phyloP scores from a whole-genome alignment of 306 rosid genomes.

The Lathyrus oleraceus region DNA sequence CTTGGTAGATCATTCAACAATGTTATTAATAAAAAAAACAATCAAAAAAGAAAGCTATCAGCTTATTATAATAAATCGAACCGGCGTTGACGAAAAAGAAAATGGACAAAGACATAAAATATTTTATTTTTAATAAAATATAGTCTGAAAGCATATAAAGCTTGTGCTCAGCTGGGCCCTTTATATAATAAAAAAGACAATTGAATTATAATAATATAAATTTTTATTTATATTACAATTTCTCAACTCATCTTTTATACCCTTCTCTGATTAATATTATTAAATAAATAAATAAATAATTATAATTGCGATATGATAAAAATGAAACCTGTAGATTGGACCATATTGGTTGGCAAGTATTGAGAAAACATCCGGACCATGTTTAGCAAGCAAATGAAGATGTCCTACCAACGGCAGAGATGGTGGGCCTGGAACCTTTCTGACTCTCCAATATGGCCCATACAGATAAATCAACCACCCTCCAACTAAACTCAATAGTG shows the following conservation, averaged over 20 bases:
- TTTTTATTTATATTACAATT: background rate
- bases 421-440: conserved; percentile 92
- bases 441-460: conserved; percentile 77
- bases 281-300: too few species aligned
- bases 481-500: conserved; percentile 45
- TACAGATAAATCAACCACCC: conserved; percentile 60
- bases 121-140: background rate
- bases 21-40: background rate
- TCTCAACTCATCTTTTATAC: background rate
- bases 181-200: background rate
- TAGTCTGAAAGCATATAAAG: background rate
- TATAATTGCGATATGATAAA: too few species aligned
- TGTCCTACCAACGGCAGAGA: conserved; percentile 77
- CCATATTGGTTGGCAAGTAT: conserved; percentile 86
- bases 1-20: background rate
- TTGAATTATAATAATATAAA: background rate
- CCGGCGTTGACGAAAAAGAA: background rate
- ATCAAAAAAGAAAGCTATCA: background rate
- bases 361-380: conserved; percentile 90
- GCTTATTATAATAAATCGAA: background rate
- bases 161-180: conserved; percentile 4
- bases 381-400: conserved; percentile 79
- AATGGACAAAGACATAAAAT: background rate
- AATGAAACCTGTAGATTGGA: conserved; percentile 80
- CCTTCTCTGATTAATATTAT: too few species aligned